phyloP scores from a whole-genome alignment of 768 basidiomycete species.

The Amanita thiersii region DNA sequence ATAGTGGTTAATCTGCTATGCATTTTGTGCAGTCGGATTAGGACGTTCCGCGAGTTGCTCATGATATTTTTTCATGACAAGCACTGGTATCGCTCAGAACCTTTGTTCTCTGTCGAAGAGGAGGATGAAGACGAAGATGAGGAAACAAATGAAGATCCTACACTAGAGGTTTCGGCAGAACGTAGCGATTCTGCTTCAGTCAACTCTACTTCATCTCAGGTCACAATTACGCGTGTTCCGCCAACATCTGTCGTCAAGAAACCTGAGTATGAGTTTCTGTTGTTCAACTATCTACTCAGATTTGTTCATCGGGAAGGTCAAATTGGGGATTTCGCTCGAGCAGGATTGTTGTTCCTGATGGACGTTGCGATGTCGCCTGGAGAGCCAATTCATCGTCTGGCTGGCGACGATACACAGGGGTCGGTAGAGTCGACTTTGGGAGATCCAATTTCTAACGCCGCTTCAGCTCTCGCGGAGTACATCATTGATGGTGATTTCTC shows the following conservation, averaged over 20 bases:
- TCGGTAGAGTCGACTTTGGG: slow-evolving; percentile 19
- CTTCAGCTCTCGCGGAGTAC: slow-evolving; percentile 84
- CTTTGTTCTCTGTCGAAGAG: slow-evolving; percentile 69
- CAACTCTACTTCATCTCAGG: slow-evolving; percentile 59
- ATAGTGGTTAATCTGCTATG: slow-evolving; percentile 88
- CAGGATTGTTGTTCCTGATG: slow-evolving; percentile 89
- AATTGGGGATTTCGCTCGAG: slow-evolving; percentile 89
- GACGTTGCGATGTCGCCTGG: slow-evolving; percentile 91
- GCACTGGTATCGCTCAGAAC: slow-evolving; percentile 75
- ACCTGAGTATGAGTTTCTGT: slow-evolving; percentile 88
- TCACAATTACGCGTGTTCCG: slow-evolving; percentile 44
- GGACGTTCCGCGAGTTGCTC: slow-evolving; percentile 80
- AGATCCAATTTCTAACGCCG: slow-evolving; percentile 80
- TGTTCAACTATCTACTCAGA: slow-evolving; percentile 92
- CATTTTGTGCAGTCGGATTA: slow-evolving; percentile 86
- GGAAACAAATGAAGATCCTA: slow-evolving; percentile 39
- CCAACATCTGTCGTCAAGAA: slow-evolving; percentile 42
- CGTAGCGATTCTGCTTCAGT: slow-evolving; percentile 16
- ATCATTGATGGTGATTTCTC: slow-evolving; percentile 97
- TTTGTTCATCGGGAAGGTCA: slow-evolving; percentile 92
- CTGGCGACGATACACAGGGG: slow-evolving; percentile 23
- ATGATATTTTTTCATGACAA: slow-evolving; percentile 98
- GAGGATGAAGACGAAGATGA: slow-evolving; percentile 62
- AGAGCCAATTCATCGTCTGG: slow-evolving; percentile 34
- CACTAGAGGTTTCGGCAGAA: slow-evolving; percentile 12